phyloP scores from a whole-genome alignment of 164 flowering plant species.

The Aristolochia contorta region DNA sequence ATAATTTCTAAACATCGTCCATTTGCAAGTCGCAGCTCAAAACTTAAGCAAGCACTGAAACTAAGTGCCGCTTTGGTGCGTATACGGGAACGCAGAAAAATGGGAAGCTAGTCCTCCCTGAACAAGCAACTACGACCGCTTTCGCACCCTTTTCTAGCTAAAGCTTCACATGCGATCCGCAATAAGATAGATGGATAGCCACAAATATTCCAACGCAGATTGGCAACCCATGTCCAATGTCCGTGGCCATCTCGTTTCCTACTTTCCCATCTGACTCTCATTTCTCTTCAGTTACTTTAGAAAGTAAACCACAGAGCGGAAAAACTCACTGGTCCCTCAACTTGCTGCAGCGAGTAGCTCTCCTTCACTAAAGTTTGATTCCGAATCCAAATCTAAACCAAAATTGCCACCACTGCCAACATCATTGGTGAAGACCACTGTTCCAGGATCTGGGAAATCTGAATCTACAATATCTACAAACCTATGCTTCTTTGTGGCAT shows the following conservation, averaged over 20 bases:
- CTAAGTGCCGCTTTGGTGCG: no score
- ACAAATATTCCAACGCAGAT: no score
- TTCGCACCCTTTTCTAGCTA: no score
- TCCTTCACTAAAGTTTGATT: constrained; percentile 14
- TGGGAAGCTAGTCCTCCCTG: no score
- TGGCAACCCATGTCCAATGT: no score
- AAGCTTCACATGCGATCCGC: no score
- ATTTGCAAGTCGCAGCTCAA: no score
- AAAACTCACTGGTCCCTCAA: constrained; percentile 13
- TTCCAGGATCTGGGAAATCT: constrained; percentile 26
- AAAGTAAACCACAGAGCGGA: not conserved
- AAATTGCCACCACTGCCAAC: constrained; percentile 15
- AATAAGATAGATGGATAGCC: no score
- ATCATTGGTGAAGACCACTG: constrained; percentile 20
- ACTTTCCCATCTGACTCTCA: not conserved
- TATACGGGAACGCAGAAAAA: no score
- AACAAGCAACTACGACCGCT: no score
- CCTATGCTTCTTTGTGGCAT: constrained; percentile 22
- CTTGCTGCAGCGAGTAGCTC: constrained; percentile 50
- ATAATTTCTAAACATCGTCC: no score
- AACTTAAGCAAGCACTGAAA: no score
- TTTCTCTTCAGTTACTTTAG: not conserved
- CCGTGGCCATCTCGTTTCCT: not conserved
- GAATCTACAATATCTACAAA: constrained; percentile 40
- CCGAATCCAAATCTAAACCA: constrained; percentile 8